Evolutionary conservation across 2,329 filamentous ascomycete genomes (phyloP).

Genomic region (Cryphonectria parasitica): DNA sequence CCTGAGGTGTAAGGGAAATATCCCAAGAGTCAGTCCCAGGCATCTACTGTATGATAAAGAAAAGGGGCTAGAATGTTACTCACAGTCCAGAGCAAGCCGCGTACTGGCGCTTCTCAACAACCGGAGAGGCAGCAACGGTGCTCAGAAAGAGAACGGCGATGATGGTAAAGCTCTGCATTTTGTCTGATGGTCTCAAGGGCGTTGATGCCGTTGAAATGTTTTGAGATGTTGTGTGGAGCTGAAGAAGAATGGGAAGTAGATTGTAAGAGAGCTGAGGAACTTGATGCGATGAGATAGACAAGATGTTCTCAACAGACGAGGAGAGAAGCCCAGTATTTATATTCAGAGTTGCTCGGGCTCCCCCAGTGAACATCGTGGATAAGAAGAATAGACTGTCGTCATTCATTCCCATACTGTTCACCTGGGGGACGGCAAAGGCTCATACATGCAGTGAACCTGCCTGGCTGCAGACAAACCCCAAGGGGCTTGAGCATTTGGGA

Average conservation of each 20-base stretch:
- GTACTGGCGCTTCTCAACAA: constrained; percentile 45
- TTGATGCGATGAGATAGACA: background rate
- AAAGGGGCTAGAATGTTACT: background rate
- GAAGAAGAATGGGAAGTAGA: background rate
- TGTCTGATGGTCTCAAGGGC: background rate
- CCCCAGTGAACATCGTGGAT: background rate
- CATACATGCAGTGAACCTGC: background rate
- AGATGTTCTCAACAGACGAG: background rate
- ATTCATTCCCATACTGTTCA: background rate
- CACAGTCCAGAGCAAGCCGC: constrained; percentile 45
- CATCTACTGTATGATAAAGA: background rate
- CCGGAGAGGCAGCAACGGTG: constrained; percentile 32
- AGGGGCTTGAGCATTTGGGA: background rate
- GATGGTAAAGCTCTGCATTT: constrained; percentile 25
- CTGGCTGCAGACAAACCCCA: background rate
- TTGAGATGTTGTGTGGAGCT: background rate
- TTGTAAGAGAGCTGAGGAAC: background rate
- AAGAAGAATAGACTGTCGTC: background rate
- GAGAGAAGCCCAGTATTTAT: background rate
- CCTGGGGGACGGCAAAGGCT: no score
- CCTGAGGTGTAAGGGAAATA: background rate
- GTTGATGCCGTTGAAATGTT: background rate
- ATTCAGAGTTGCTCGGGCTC: background rate
- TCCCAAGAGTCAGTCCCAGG: background rate
- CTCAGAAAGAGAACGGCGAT: constrained; percentile 23